A percentile compares a stretch with the other conserved stretches of the same genome.
phyloP scores from a whole-genome alignment of 768 basidiomycete species.

The Pleurotus giganteus region DNA sequence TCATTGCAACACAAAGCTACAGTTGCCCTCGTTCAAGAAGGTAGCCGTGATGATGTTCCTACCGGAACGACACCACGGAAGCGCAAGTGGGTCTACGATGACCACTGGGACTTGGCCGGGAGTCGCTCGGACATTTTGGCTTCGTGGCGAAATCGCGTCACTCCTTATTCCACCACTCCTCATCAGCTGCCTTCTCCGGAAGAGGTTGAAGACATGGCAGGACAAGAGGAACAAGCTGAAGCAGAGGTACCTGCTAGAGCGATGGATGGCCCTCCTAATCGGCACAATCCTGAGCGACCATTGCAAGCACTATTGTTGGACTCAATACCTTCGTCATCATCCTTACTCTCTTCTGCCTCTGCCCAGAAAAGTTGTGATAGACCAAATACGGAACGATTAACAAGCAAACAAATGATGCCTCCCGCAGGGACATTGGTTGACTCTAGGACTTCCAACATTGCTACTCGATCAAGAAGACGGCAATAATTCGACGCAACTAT shows the following conservation, averaged over 20 bases:
- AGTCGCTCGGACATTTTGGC: slow-evolving; percentile 59
- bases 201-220: slow-evolving; percentile 24
- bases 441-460: slow-evolving; percentile 40
- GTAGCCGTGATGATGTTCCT: slow-evolving; percentile 58
- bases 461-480: slow-evolving; percentile 30
- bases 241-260: slow-evolving; percentile 1
- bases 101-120: slow-evolving; percentile 71
- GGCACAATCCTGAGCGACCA: slow-evolving; percentile 13
- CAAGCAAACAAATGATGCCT: slow-evolving; percentile 13
- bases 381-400: slow-evolving; percentile 1
- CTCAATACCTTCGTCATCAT: slow-evolving; percentile 41
- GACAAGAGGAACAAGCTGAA: slow-evolving; percentile 16
- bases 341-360: slow-evolving; percentile 25
- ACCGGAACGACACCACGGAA: slow-evolving; percentile 80
- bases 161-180: slow-evolving; percentile 35
- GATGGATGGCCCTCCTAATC: slow-evolving; percentile 10
- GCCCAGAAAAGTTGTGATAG: slow-evolving; percentile 13
- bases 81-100: slow-evolving; percentile 66
- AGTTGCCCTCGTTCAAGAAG: slow-evolving; percentile 52
- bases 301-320: slow-evolving; percentile 30
- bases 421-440: slow-evolving; percentile 36
- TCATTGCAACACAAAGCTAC: slow-evolving; percentile 48
- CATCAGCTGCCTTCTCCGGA: slow-evolving; percentile 34
- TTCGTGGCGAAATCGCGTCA: slow-evolving; percentile 40
- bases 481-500: slow-evolving; percentile 22